phyloP scores from a whole-genome alignment of 495 filamentous ascomycete genomes.

The Aspergillus cristatus region DNA sequence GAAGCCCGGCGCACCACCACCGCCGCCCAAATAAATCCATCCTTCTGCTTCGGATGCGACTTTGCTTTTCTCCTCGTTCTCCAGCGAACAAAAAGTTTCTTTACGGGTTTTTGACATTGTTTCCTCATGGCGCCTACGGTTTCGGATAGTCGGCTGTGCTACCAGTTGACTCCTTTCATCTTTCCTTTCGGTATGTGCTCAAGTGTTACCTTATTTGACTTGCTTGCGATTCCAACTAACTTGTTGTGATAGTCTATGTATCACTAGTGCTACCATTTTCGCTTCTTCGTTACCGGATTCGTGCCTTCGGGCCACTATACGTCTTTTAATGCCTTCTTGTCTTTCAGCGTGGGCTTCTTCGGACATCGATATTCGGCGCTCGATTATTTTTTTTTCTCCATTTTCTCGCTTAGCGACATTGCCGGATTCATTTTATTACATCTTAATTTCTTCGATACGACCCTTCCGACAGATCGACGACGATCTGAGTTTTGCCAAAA shows the following conservation, averaged over 20 bases:
- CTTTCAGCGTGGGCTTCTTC: background rate
- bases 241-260: conserved; percentile 25
- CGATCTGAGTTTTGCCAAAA: conserved; percentile 24
- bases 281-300: conserved; percentile 10
- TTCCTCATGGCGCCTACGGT: conserved; percentile 20
- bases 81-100: conserved; percentile 13
- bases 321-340: conserved; percentile 24
- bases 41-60: conserved; percentile 16
- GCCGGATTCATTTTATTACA: conserved; percentile 7
- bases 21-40: conserved; percentile 24
- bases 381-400: conserved; percentile 4
- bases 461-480: conserved; percentile 16
- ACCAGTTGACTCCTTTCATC: conserved; percentile 23
- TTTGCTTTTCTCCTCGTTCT: conserved; percentile 13
- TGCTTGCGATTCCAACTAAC: conserved; percentile 21
- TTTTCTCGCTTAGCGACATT: conserved; percentile 6
- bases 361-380: background rate
- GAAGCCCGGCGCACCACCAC: conserved; percentile 46
- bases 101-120: too few species aligned
- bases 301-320: conserved; percentile 23
- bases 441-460: conserved; percentile 19
- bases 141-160: conserved; percentile 23
- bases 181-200: conserved; percentile 17
- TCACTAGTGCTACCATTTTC: conserved; percentile 19
- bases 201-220: conserved; percentile 6